Evolutionary conservation across 176 grass and related monocot species (phyloP).

Genomic region (Ensete ventricosum): DNA sequence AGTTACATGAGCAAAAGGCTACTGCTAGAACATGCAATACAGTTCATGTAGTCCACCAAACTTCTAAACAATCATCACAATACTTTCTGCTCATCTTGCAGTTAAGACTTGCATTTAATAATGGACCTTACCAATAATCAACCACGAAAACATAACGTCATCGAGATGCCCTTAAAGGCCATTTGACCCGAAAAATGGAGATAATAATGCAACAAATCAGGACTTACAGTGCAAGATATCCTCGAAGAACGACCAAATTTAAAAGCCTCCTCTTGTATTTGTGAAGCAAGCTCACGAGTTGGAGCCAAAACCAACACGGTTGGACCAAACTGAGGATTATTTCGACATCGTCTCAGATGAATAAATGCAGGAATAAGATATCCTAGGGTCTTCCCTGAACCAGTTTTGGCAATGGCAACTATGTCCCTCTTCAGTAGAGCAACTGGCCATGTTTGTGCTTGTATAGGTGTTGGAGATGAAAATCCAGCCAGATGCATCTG

Average conservation of each 20-base stretch:
- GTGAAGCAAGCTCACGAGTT: conserved; percentile 83
- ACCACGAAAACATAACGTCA: not conserved
- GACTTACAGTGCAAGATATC: conserved; percentile 85
- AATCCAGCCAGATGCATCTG: conserved; percentile 83
- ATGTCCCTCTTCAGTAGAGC: conserved; percentile 83
- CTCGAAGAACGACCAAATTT: conserved; percentile 94
- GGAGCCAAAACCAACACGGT: conserved; percentile 86
- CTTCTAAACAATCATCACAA: too few species aligned
- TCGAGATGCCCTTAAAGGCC: too few species aligned
- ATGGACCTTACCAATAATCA: too few species aligned
- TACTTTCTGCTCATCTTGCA: too few species aligned
- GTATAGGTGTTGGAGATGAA: conserved; percentile 76
- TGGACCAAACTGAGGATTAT: conserved; percentile 74
- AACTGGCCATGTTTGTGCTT: conserved; percentile 96
- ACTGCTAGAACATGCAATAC: too few species aligned
- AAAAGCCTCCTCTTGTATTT: conserved; percentile 93
- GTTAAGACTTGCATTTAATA: too few species aligned
- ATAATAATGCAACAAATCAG: not conserved
- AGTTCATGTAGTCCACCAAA: too few species aligned
- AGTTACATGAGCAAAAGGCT: too few species aligned
- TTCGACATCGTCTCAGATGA: conserved; percentile 64
- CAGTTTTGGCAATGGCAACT: conserved; percentile 96
- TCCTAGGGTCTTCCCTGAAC: conserved; percentile 89
- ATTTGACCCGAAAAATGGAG: not conserved
- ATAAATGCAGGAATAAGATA: conserved; percentile 99